phyloP scores from a whole-genome alignment of 768 basidiomycete genomes.

The Termitomyces sp. region DNA sequence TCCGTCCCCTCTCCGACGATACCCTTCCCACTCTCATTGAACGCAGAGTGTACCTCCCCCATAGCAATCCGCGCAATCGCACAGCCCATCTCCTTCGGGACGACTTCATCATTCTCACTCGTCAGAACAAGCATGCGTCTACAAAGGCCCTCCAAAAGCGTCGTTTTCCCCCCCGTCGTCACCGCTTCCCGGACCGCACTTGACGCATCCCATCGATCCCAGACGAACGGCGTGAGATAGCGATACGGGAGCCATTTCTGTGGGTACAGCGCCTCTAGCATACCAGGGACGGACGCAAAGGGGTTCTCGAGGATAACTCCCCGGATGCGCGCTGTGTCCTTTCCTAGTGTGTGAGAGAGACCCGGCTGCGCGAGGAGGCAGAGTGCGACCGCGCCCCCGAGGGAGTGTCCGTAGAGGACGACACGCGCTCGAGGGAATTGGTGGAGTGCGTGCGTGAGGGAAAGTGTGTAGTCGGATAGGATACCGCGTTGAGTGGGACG shows the following conservation, averaged over 20 bases:
- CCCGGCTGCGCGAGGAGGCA: constrained; percentile 29
- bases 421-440: constrained; percentile 28
- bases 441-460: constrained; percentile 24
- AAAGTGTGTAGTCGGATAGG: constrained; percentile 32
- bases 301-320: constrained; percentile 48
- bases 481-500: constrained; percentile 34
- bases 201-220: constrained; percentile 44
- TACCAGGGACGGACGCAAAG: constrained; percentile 38
- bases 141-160: constrained; percentile 14
- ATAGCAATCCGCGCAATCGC: constrained; percentile 15
- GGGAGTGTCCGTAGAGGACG: constrained; percentile 42
- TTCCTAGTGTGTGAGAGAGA: background rate
- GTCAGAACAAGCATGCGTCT: constrained; percentile 27
- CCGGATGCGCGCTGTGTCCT: constrained; percentile 15
- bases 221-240: constrained; percentile 36
- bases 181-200: constrained; percentile 14
- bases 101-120: constrained; percentile 43
- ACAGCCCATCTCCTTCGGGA: constrained; percentile 33
- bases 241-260: constrained; percentile 45
- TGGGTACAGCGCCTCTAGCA: constrained; percentile 44
- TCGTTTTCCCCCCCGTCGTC: background rate
- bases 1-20: background rate
- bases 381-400: constrained; percentile 40
- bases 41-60: no score
- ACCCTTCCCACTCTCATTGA: background rate